Evolutionary conservation across 2,329 filamentous ascomycete species (phyloP).

Genomic region (Pseudopyricularia cyperi): DNA sequence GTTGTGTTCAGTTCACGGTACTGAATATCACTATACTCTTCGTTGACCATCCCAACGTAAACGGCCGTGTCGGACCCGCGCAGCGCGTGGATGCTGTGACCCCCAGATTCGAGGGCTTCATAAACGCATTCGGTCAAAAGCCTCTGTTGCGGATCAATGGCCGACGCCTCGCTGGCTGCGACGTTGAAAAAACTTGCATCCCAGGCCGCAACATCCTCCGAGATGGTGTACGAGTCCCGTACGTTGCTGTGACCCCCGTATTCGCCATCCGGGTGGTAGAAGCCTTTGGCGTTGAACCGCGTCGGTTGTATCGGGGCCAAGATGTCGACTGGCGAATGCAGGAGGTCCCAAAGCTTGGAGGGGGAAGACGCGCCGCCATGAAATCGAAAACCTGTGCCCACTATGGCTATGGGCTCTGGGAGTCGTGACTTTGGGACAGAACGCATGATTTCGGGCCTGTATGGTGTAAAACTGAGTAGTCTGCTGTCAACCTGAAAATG

Average conservation of each 20-base stretch:
- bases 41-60: conserved; percentile 12
- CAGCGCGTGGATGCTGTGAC: conserved; percentile 8
- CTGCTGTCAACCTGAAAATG: too few species aligned
- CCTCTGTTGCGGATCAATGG: conserved; percentile 26
- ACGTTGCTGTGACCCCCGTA: conserved; percentile 10
- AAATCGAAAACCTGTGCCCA: conserved; percentile 8
- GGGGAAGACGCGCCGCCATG: conserved; percentile 6
- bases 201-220: conserved; percentile 21
- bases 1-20: conserved; percentile 7
- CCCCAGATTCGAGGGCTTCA: conserved; percentile 19
- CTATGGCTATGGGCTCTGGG: conserved; percentile 7
- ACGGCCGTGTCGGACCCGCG: conserved; percentile 14
- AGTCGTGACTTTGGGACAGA: not conserved
- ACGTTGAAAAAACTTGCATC: conserved; percentile 58
- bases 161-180: conserved; percentile 36
- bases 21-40: conserved; percentile 11
- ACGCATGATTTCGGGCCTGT: not conserved
- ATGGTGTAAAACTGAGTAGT: too few species aligned
- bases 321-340: not conserved
- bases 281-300: not conserved
- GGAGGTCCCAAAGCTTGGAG: conserved; percentile 7
- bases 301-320: not conserved
- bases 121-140: conserved; percentile 24
- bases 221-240: not conserved
- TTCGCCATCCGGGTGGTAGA: conserved; percentile 4